Evolutionary conservation across 2,329 filamentous ascomycete genomes (phyloP), one percentile per base, ranked within the genome.

Genomic region (Botryotinia calthae): DNA sequence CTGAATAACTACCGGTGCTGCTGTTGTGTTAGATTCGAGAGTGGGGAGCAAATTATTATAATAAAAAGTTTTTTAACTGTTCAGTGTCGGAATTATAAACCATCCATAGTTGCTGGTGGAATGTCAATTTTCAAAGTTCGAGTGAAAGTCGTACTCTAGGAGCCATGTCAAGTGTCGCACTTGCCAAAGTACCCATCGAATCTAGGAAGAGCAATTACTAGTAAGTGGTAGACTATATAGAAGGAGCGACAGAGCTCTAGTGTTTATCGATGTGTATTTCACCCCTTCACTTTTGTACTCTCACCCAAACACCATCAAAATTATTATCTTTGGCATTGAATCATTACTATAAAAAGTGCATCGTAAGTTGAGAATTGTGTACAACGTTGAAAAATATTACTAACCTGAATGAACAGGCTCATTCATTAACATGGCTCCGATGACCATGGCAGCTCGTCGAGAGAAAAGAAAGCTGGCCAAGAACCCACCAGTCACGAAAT

Each of bases 341-440:
- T 51, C n/a, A 76, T 75, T 68, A 61, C 69, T 76, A 75, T 40
- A 42, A 56, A 16, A 66, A 65, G 54, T 75, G 64, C 65, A 73
- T 72, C 62, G 74, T 74, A 51, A 73, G 73, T 70, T 31, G 14
- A 9, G 6, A 31, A n/a, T 9, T n/a, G n/a, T 46, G 31, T 51
- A 34, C 25, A 6, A 34, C 42, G 31, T 22, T 44, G 28, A 69
- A 8, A 28, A 5, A 28, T 14, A 20, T 63, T 28, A 46, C 34
- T 63, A 18, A 20, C 34, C 14, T 34, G 10, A 48, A 20, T 51
- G 25, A 48, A 56, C n/a, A 71, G 61, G 63, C 70, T 69, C 70
- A 56, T 61, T 48, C 31, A 69, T 59, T 61, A 25, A 68, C 59
- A 48, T 68, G 31, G 25, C n/a, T 72, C 37, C 20, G 37, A 34